Evolutionary conservation across 1,284 basidiomycete genomes (phyloP).

Genomic region (Bondarzewia mesenterica): DNA sequence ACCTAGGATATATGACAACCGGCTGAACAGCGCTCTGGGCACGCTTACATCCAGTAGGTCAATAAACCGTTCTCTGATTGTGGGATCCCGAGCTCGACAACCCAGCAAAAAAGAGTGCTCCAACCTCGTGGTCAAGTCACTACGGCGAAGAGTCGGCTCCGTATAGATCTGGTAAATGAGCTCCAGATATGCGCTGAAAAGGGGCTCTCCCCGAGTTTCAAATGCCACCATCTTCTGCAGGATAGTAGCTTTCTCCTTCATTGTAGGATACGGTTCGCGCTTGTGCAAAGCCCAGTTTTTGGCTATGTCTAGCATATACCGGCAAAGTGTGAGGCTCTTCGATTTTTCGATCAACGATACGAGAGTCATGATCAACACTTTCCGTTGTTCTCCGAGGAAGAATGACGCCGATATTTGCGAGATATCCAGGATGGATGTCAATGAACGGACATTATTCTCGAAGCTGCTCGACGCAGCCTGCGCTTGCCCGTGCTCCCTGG

Average conservation of each 20-base stretch:
- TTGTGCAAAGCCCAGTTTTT: conserved; percentile 85
- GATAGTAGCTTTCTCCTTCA: conserved; percentile 93
- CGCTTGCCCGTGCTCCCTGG: conserved; percentile 76
- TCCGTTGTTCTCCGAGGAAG: conserved; percentile 65
- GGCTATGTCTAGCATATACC: conserved; percentile 82
- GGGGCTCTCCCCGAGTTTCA: conserved; percentile 67
- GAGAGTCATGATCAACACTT: conserved; percentile 68
- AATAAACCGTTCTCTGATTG: conserved; percentile 82
- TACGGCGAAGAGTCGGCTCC: conserved; percentile 77
- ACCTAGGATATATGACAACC: conserved; percentile 87
- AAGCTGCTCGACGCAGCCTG: conserved; percentile 34
- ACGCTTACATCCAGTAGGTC: conserved; percentile 89
- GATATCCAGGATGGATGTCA: conserved; percentile 66
- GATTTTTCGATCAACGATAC: conserved; percentile 89
- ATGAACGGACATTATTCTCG: conserved; percentile 53
- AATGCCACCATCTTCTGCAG: conserved; percentile 88
- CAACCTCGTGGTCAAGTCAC: conserved; percentile 89
- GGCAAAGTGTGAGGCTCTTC: conserved; percentile 75
- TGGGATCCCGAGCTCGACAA: conserved; percentile 77
- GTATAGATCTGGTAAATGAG: conserved; percentile 95
- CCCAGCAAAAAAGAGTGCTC: conserved; percentile 94
- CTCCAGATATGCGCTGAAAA: conserved; percentile 84
- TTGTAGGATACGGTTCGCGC: conserved; percentile 81
- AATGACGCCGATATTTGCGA: conserved; percentile 57
- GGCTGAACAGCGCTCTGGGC: conserved; percentile 73